These are phyloP conservation scores for Fraxinus dipetala DNA, from an alignment of 305 asterid genomes.

Conservation along the genomic window DNA sequence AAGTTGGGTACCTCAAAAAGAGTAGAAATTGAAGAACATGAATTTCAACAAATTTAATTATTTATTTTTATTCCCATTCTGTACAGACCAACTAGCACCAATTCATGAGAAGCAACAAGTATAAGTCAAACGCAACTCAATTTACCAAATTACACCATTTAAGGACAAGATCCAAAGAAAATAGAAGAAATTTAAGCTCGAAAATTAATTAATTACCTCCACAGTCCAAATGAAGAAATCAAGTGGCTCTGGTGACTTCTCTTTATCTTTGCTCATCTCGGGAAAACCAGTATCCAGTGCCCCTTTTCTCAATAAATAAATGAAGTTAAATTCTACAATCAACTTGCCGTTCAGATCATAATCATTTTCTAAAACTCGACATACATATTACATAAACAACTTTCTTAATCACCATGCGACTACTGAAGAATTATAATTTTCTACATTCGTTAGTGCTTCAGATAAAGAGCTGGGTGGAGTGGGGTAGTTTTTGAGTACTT, in stretches of 20 bases:
- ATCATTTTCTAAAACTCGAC: background rate
- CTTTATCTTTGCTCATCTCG: slow-evolving; percentile 60
- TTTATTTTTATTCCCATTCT: background rate
- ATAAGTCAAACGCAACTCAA: background rate
- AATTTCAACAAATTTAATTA: background rate
- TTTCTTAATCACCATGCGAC: slow-evolving; percentile 28
- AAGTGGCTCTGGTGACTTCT: slow-evolving; percentile 60
- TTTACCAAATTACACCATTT: background rate
- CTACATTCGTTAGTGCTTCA: slow-evolving; percentile 31
- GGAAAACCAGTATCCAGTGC: slow-evolving; percentile 15
- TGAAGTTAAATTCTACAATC: slow-evolving; percentile 17
- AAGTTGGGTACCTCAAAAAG: background rate
- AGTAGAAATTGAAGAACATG: background rate
- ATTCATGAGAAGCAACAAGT: background rate
- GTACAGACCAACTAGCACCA: background rate
- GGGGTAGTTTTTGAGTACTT: background rate
- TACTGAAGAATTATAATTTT: slow-evolving; percentile 27
- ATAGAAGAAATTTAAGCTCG: background rate
- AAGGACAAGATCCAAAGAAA: slow-evolving; percentile 6
- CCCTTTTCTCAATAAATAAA: slow-evolving; percentile 12
- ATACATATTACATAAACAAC: background rate
- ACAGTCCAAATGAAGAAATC: slow-evolving; percentile 69
- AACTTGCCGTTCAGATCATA: slow-evolving; percentile 37
- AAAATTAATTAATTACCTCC: slow-evolving; percentile 34
- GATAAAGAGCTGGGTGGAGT: background rate